Evolutionary conservation across 495 filamentous ascomycete species (phyloP), one percentile per base, ranked within the genome.

Genomic region (Aspergillus saccharolyticus): DNA sequence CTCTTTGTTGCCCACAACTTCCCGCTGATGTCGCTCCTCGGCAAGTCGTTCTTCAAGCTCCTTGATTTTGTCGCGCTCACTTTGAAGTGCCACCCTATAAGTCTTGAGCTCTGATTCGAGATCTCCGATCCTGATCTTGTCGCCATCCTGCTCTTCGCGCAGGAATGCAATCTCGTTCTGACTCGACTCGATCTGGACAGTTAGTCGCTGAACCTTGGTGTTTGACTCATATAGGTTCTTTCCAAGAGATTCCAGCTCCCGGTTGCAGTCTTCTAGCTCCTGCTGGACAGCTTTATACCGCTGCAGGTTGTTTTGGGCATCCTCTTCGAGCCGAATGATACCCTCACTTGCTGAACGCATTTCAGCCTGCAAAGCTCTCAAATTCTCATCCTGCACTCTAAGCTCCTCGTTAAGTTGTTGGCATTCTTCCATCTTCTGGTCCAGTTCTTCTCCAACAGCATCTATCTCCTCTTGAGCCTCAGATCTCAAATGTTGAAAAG

Each of bases 41-140:
- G 85, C 80, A 28, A 96, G 77, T 5, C 86, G 81, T 48, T 88
- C 81, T 64, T 96, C 91, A 15, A 96, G 76, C 59, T 96, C 91
- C 44, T 80, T 79, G 28, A 83, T 78, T 47, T 88, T 85, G 48
- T 96, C 92, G 65, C 84, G 86, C 65, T 97, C 91, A 47, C 90
- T 91, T 42, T 85, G 79, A 25, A 96, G 74, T 30, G 75, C 80
- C 59, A 86, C 79, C 66, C 90, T 83, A 55, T 85, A 81, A 39
- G 83, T 85, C 68, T 89, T 89, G 15, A 96, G 74, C 20, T 85
- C 82, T 10, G 87, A 86, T 64, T 96, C 90, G 4, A 97, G 77
- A 61, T 97, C 89, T 19, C 94, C 91, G 61, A 97, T 98, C 70
- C 90, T 90, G 66, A 98, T 97, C 81, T 97, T 98, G 70, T 98